These are phyloP conservation scores for Hirschfeldia incana DNA, from an alignment of 345 rosid species.

Conservation along the genomic window DNA sequence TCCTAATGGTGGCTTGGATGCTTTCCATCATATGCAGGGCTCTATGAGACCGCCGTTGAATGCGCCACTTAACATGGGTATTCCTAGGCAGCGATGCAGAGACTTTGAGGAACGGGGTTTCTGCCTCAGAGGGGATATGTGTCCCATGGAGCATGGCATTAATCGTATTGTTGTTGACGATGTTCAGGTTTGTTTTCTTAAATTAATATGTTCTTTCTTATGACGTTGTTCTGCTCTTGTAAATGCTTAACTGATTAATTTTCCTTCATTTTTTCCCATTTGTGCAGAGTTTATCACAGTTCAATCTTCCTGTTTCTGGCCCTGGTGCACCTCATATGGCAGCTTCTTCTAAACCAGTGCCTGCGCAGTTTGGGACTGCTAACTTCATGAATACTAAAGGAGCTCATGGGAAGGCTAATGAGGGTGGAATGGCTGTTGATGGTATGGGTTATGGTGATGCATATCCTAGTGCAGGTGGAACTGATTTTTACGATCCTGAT, in stretches of 20 bases:
- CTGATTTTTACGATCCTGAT: conserved; percentile 97
- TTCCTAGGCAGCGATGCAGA: conserved; percentile 82
- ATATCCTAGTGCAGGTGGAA: conserved; percentile 56
- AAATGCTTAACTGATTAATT: conserved; percentile 24
- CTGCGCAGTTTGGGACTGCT: conserved; percentile 54
- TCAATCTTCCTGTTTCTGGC: conserved; percentile 92
- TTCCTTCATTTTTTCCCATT: conserved; percentile 42
- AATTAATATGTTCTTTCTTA: not conserved
- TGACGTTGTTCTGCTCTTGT: not conserved
- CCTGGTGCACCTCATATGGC: conserved; percentile 69
- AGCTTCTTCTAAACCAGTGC: conserved; percentile 56
- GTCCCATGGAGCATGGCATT: conserved; percentile 99
- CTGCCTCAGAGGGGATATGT: conserved; percentile 98
- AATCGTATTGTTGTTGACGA: conserved; percentile 97
- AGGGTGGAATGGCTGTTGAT: conserved; percentile 62
- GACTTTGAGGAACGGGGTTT: conserved; percentile 99
- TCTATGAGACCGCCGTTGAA: conserved; percentile 61
- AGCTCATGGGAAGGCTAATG: conserved; percentile 36
- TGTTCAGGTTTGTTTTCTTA: conserved; percentile 70
- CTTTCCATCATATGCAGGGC: conserved; percentile 77
- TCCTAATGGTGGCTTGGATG: conserved; percentile 75
- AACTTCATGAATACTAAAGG: conserved; percentile 55
- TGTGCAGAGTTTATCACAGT: conserved; percentile 93
- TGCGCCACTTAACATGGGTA: conserved; percentile 66
- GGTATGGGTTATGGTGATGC: conserved; percentile 58